phyloP scores from a whole-genome alignment of 257 asterid genomes.

The Primulina tabacum region DNA sequence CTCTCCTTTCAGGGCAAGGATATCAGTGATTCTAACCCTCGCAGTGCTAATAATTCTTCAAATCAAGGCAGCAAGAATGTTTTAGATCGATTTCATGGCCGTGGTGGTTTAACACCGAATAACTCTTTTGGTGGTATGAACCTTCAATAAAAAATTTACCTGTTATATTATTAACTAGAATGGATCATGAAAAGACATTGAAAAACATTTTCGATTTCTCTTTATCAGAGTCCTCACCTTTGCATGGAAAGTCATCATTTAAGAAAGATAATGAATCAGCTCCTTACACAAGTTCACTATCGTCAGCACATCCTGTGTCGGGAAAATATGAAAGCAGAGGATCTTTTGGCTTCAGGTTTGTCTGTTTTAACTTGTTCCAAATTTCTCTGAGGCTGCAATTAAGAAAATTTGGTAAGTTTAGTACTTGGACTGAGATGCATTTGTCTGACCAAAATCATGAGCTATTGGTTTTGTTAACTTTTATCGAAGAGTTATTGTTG shows the following conservation, averaged over 20 bases:
- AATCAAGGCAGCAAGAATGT: constrained; percentile 57
- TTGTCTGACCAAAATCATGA: background rate
- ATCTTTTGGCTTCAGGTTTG: constrained; percentile 47
- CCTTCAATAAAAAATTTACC: background rate
- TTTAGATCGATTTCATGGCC: constrained; percentile 54
- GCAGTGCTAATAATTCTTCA: constrained; percentile 49
- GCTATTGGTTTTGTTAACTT: background rate
- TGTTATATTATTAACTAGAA: background rate
- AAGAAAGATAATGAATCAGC: constrained; percentile 66
- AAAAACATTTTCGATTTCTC: constrained; percentile 10
- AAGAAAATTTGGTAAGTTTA: background rate
- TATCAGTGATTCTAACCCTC: constrained; percentile 62
- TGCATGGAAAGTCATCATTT: constrained; percentile 47
- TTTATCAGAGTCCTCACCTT: constrained; percentile 48
- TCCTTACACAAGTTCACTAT: constrained; percentile 34
- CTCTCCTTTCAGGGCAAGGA: constrained; percentile 65
- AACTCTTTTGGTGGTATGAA: constrained; percentile 45
- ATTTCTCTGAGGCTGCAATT: constrained; percentile 14
- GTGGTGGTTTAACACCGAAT: constrained; percentile 54
- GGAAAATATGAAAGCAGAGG: constrained; percentile 49
- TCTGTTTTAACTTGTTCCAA: constrained; percentile 15
- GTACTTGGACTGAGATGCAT: background rate
- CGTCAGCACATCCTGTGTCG: constrained; percentile 40
- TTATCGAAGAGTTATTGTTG: background rate
- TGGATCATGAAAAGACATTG: constrained; percentile 3